These are phyloP conservation scores for Fistulifera solaris DNA, from an alignment of 108 stramenopile genomes.

Conservation along the genomic window DNA sequence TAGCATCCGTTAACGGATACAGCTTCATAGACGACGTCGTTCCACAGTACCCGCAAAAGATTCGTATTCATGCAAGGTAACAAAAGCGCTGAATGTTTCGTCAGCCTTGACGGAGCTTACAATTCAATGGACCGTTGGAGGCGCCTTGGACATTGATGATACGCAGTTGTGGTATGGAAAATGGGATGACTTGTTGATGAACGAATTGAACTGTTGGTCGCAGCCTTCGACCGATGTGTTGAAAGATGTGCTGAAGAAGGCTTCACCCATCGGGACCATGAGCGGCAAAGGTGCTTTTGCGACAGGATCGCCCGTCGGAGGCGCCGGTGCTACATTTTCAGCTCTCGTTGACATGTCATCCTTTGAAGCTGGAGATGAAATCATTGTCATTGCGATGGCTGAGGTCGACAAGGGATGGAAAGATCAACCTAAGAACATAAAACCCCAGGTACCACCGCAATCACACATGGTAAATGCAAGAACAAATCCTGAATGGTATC, in stretches of 20 bases:
- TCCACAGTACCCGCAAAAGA: constrained; percentile 14
- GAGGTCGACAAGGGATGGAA: constrained; percentile 63
- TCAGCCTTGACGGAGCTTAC: constrained; percentile 4
- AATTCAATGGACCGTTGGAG: constrained; percentile 79
- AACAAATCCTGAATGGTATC: constrained; percentile 73
- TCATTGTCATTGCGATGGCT: constrained; percentile 50
- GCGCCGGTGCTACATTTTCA: constrained; percentile 36
- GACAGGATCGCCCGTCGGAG: not conserved
- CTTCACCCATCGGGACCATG: constrained; percentile 12
- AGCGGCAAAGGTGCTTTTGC: constrained; percentile 2
- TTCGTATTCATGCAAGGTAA: constrained; percentile 11
- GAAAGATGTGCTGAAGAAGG: constrained; percentile 14
- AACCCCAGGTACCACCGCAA: constrained; percentile 41
- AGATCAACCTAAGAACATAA: constrained; percentile 7
- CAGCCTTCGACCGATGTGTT: constrained; percentile 23
- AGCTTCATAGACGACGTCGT: constrained; percentile 48
- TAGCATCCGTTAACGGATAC: constrained; percentile 39
- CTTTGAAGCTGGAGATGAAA: constrained; percentile 33
- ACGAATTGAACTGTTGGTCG: constrained; percentile 33
- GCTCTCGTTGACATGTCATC: constrained; percentile 35
- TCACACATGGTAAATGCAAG: constrained; percentile 87
- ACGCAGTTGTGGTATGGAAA: constrained; percentile 58
- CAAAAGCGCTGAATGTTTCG: constrained; percentile 23
- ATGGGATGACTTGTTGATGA: constrained; percentile 42
- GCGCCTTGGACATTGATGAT: constrained; percentile 57